Evolutionary conservation across 495 filamentous ascomycete species (phyloP).

Genomic region (Trypethelium eluteriae): DNA sequence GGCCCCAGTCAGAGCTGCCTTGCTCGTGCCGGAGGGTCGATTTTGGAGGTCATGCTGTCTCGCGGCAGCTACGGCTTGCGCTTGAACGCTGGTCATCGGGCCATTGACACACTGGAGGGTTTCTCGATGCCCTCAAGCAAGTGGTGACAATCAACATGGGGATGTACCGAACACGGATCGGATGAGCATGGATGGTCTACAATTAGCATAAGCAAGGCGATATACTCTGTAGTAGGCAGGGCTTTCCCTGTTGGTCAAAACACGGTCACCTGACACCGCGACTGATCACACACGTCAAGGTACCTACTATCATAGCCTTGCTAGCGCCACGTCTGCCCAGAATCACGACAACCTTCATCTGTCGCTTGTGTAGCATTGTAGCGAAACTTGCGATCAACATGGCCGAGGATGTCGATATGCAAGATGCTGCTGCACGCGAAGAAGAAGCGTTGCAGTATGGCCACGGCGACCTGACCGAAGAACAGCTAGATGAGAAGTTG

Average conservation of each 20-base stretch:
- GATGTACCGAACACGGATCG: neutral
- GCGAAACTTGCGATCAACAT: conserved; percentile 16
- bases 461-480: conserved; percentile 36
- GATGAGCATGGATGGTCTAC: neutral
- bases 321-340: neutral
- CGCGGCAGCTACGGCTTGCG: conserved; percentile 4
- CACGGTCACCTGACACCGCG: conserved; percentile 9
- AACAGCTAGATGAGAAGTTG: conserved; percentile 62
- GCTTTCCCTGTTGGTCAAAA: neutral
- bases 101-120: neutral
- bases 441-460: conserved; percentile 40
- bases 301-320: neutral
- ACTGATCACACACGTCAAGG: neutral
- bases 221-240: neutral
- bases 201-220: neutral
- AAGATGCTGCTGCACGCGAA: conserved; percentile 32
- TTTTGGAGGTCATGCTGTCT: conserved; percentile 8
- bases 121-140: neutral
- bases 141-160: neutral
- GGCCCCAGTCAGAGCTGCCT: conserved; percentile 10
- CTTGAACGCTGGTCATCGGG: conserved; percentile 3
- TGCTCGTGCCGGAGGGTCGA: neutral
- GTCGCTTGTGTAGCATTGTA: neutral
- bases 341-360: neutral
- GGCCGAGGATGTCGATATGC: conserved; percentile 31